Evolutionary conservation across 352 stramenopile genomes (phyloP).

Genomic region (Salisapilia sapeloensis): DNA sequence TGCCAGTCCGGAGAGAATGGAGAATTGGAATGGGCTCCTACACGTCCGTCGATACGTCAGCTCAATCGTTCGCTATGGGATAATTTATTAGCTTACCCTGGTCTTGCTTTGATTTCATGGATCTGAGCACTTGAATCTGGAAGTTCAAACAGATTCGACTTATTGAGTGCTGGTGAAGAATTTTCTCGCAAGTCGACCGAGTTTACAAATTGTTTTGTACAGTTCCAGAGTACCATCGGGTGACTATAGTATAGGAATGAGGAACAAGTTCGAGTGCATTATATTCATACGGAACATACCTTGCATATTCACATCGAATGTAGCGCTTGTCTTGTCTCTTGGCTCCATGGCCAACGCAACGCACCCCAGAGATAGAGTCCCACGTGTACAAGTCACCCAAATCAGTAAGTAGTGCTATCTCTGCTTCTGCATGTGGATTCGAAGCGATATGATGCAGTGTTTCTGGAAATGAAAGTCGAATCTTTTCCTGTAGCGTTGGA

Average conservation of each 20-base stretch:
- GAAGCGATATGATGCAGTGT: slow-evolving; percentile 40
- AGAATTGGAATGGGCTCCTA: slow-evolving; percentile 54
- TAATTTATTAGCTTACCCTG: slow-evolving; percentile 11
- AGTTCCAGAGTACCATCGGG: slow-evolving; percentile 48
- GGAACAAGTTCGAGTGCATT: not conserved
- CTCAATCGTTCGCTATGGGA: not conserved
- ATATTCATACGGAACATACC: slow-evolving; percentile 11
- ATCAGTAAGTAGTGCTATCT: slow-evolving; percentile 28
- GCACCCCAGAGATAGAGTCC: slow-evolving; percentile 21
- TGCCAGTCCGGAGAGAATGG: slow-evolving; percentile 41
- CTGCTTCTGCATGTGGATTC: slow-evolving; percentile 43
- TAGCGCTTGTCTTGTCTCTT: slow-evolving; percentile 13
- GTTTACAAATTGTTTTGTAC: slow-evolving; percentile 17
- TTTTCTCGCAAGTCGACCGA: slow-evolving; percentile 33
- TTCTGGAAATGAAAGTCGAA: slow-evolving; percentile 28
- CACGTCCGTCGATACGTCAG: not conserved
- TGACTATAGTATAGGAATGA: slow-evolving; percentile 17
- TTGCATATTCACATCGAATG: slow-evolving; percentile 55
- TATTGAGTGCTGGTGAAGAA: slow-evolving; percentile 2
- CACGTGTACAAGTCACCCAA: slow-evolving; percentile 32
- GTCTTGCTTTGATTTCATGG: slow-evolving; percentile 40
- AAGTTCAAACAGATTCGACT: slow-evolving; percentile 34
- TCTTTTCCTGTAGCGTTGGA: slow-evolving; percentile 14
- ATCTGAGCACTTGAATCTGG: slow-evolving; percentile 21
- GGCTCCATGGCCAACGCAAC: slow-evolving; percentile 9